Evolutionary conservation across 2,329 filamentous ascomycete genomes (phyloP).

Genomic region (Apiospora rasikravindrae): DNA sequence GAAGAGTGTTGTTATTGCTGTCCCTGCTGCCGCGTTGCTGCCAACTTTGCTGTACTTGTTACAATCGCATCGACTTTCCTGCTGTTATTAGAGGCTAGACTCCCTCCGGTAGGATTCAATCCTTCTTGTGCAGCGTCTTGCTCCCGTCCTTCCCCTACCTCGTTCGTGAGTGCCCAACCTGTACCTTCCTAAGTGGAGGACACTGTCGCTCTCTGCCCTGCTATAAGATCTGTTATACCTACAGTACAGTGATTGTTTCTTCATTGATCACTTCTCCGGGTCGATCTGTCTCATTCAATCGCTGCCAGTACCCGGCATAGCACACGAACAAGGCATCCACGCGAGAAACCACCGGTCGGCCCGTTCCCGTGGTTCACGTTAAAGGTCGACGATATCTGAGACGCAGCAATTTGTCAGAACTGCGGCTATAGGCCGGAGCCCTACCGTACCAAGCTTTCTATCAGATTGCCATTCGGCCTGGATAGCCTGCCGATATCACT

Average conservation of each 20-base stretch:
- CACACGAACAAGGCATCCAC: constrained; percentile 14
- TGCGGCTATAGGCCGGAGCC: not conserved
- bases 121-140: not conserved
- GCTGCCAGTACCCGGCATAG: not conserved
- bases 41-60: not conserved
- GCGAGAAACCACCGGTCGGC: constrained; percentile 9
- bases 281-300: not conserved
- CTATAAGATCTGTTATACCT: not conserved
- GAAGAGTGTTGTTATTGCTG: not conserved
- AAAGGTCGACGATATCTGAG: not conserved
- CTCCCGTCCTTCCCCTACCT: not conserved
- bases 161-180: not conserved
- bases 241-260: not conserved
- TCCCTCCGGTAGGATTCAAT: constrained; percentile 9
- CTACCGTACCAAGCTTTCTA: constrained; percentile 10
- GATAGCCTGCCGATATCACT: not conserved
- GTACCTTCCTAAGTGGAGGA: not conserved
- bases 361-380: constrained; percentile 8
- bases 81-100: not conserved
- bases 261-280: not conserved
- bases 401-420: not conserved
- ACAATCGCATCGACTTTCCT: not conserved
- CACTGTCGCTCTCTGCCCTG: not conserved
- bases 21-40: not conserved
- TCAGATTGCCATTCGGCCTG: constrained; percentile 3